Base-by-base conservation (phyloP, 495 filamentous ascomycete species). In the Lasiosphaeria hispida region DNA sequence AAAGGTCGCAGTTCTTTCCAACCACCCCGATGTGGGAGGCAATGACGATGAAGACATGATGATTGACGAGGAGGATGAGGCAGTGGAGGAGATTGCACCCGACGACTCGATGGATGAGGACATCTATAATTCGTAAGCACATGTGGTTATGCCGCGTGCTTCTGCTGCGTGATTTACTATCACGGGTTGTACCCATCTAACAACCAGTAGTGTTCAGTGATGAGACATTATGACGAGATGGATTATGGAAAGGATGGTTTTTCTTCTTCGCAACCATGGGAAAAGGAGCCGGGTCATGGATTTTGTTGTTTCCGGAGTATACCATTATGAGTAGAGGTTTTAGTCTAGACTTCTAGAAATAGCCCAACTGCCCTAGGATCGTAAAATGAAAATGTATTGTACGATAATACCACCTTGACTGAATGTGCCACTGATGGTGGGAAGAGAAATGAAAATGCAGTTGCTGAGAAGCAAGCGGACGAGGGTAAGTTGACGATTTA, bases 1-100 rank as follows among this genome's bases (percentile, higher is more conserved):
- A 36, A 88, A 88, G 69, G 84, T 97, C 35, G 75, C 81, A 5
- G 89, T 98, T 3, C 57, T 94, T 7, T 79, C 92, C 34, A 97
- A 97, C 70, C 94, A 98, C 68, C 63, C 63, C 1, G 84, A 83
- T 5, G 82, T 79, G 48, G 83, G 85, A 3, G 74, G 69, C 13
- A 76, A 79, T 13, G 88, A 92, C 59, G 23, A 30, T 30, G 85
- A 89, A 39, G 86, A 88, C 3, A 86, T 89, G 76, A 68, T 81
- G 55, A 43, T 78, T 52, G 79, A 85, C 34, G 80, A 84, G 45
- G 80, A 84, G 47, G 83, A 87, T 18, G 90, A 92, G 44, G 82
- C 87, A 1, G 64, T 85, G 19, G 88, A 87, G 17, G 82, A 85
- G 61, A 77, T 90, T 53, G 76, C 82, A 19, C 86, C 88, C 62